These are phyloP conservation scores for Leccinum rimulosum DNA, from an alignment of 768 basidiomycete genomes.

Conservation along the genomic window DNA sequence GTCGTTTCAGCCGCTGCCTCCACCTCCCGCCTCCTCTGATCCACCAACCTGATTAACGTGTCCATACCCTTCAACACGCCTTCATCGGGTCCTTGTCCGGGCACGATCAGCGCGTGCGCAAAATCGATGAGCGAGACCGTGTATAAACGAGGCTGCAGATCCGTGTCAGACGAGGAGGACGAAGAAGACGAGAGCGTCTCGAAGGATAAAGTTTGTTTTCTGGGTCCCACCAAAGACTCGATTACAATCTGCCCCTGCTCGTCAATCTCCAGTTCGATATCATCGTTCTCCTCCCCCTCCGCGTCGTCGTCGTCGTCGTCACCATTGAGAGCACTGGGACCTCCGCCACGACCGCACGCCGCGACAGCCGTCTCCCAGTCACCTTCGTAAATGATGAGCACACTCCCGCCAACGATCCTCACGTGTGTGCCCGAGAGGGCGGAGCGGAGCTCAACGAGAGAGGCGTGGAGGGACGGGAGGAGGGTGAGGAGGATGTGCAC, in stretches of 20 bases:
- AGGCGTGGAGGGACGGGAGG: conserved; percentile 50
- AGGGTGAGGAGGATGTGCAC: conserved; percentile 51
- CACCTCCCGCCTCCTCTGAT: conserved; percentile 52
- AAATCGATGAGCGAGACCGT: conserved; percentile 89
- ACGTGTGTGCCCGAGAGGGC: conserved; percentile 57
- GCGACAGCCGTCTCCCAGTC: conserved; percentile 41
- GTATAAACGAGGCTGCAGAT: conserved; percentile 32
- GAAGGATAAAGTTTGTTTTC: neutral
- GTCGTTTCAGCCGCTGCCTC: neutral
- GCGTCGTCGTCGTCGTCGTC: conserved; percentile 32
- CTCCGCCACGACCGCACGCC: conserved; percentile 36
- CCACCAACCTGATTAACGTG: conserved; percentile 60
- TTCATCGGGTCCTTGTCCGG: conserved; percentile 73
- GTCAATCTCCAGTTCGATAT: conserved; percentile 36
- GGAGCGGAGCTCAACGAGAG: conserved; percentile 49
- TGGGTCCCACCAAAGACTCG: conserved; percentile 16
- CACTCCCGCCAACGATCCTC: conserved; percentile 78
- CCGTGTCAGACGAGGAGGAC: conserved; percentile 37
- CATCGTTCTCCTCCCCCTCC: conserved; percentile 38
- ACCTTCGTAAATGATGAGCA: conserved; percentile 81
- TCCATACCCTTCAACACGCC: conserved; percentile 75
- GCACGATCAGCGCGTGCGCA: conserved; percentile 73
- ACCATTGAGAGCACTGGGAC: conserved; percentile 9
- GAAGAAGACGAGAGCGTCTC: conserved; percentile 34
- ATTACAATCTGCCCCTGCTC: conserved; percentile 23